Percentiles rank a stretch among this genome's conserved stretches.
Evolutionary conservation across 257 asterid genomes (phyloP).

Genomic region (Jasminum sambac): DNA sequence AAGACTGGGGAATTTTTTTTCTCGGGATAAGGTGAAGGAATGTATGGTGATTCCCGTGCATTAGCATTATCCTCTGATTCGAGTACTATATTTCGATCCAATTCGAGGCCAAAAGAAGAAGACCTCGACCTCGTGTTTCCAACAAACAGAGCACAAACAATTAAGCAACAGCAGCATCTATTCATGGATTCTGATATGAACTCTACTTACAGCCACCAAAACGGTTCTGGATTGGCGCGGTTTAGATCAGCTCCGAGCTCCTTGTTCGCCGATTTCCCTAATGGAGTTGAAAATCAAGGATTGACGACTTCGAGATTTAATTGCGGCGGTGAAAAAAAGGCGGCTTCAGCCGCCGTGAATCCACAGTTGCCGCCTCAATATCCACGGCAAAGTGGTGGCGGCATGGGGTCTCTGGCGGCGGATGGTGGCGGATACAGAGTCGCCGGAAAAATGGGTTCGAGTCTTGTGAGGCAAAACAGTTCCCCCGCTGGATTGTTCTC

Average conservation of each 20-base stretch:
- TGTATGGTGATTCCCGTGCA: conserved; percentile 75
- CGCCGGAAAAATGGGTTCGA: conserved; percentile 36
- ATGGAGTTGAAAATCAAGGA: conserved; percentile 35
- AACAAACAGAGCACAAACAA: conserved; percentile 6
- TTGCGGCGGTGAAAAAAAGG: conserved; percentile 11
- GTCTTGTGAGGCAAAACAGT: conserved; percentile 64
- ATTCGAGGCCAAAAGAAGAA: conserved; percentile 21
- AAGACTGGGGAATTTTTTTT: conserved; percentile 34
- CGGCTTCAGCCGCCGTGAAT: conserved; percentile 28
- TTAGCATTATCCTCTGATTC: conserved; percentile 49
- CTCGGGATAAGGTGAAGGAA: conserved; percentile 36
- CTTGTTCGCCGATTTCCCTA: conserved; percentile 38
- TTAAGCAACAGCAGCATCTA: conserved; percentile 14
- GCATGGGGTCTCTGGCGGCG: conserved; percentile 24
- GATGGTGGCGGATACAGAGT: conserved; percentile 33
- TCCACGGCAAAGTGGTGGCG: conserved; percentile 48
- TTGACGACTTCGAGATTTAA: conserved; percentile 43
- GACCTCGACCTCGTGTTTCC: conserved; percentile 7
- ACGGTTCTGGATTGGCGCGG: conserved; percentile 59
- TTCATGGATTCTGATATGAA: conserved; percentile 51
- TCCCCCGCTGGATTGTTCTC: conserved; percentile 75
- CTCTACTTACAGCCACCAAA: conserved; percentile 29
- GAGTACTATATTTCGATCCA: conserved; percentile 38
- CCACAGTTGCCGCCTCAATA: conserved; percentile 75
- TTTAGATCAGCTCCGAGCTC: conserved; percentile 80